Percentiles rank a stretch among this genome's conserved stretches.
Evolutionary conservation across 768 basidiomycete genomes (phyloP).

Genomic region (Calocybe indica): DNA sequence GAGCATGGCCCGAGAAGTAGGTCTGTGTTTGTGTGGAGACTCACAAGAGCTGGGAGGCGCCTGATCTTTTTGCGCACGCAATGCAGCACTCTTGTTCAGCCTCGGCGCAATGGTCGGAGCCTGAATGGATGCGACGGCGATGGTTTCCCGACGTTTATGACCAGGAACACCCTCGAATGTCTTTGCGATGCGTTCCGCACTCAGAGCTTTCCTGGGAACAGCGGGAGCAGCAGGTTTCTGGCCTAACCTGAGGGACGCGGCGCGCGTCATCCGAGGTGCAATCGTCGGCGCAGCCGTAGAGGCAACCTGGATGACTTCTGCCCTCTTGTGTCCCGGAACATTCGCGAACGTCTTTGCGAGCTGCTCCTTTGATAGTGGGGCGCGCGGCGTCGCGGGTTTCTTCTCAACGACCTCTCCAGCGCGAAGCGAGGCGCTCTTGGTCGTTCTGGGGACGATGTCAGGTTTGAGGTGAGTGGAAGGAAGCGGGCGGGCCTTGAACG

Average conservation of each 20-base stretch:
- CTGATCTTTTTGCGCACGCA: slow-evolving; percentile 56
- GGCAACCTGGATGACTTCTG: slow-evolving; percentile 61
- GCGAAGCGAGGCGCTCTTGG: slow-evolving; percentile 68
- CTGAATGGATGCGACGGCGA: slow-evolving; percentile 61
- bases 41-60: slow-evolving; percentile 51
- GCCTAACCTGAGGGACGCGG: slow-evolving; percentile 65
- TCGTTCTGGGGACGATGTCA: slow-evolving; percentile 72
- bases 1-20: slow-evolving; percentile 9
- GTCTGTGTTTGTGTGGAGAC: slow-evolving; percentile 8
- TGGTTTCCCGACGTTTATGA: slow-evolving; percentile 73
- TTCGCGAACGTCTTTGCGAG: slow-evolving; percentile 63
- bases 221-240: slow-evolving; percentile 33
- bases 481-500: slow-evolving; percentile 63
- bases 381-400: slow-evolving; percentile 36
- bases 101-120: slow-evolving; percentile 67
- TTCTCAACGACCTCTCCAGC: slow-evolving; percentile 50
- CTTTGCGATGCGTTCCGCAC: slow-evolving; percentile 27
- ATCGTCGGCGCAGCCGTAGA: slow-evolving; percentile 69
- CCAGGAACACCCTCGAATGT: slow-evolving; percentile 81
- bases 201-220: slow-evolving; percentile 30
- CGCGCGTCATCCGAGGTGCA: slow-evolving; percentile 71
- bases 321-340: slow-evolving; percentile 79
- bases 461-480: slow-evolving; percentile 58
- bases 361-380: slow-evolving; percentile 54
- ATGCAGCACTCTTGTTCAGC: slow-evolving; percentile 72